phyloP scores from a whole-genome alignment of 2,329 filamentous ascomycete species.

The Aspergillus transmontanensis region DNA sequence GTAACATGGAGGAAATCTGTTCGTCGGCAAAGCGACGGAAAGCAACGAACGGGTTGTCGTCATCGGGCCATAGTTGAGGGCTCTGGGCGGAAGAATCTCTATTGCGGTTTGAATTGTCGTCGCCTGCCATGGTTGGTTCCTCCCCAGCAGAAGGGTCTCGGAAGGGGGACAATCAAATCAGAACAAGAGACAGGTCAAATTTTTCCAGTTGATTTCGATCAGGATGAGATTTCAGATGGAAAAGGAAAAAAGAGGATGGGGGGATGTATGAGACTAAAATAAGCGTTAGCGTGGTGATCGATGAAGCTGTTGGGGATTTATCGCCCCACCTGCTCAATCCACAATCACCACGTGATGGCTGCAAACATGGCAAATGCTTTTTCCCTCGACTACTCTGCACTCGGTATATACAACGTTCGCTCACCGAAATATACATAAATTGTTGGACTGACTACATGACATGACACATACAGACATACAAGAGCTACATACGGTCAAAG shows the following conservation, averaged over 20 bases:
- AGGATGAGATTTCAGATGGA: not conserved
- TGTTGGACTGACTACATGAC: not conserved
- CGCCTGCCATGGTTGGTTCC: conserved; percentile 25
- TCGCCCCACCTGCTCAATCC: conserved; percentile 30
- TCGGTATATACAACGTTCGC: too few species aligned
- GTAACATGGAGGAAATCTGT: conserved; percentile 57
- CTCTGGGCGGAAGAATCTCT: conserved; percentile 17
- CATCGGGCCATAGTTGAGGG: conserved; percentile 29
- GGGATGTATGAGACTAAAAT: conserved; percentile 5
- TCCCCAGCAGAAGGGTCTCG: not conserved
- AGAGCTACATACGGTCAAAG: conserved; percentile 16
- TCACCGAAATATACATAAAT: not conserved
- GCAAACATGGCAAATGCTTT: conserved; percentile 2
- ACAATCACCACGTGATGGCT: conserved; percentile 27
- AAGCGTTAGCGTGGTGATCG: conserved; percentile 13
- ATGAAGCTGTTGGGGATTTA: conserved; percentile 37
- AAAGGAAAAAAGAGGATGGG: conserved; percentile 5
- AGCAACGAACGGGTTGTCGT: conserved; percentile 59
- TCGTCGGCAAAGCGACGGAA: conserved; percentile 65
- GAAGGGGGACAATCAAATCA: too few species aligned
- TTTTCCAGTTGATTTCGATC: not conserved
- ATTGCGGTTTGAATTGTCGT: conserved; percentile 19
- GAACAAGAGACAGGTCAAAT: not conserved
- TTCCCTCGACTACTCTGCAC: not conserved
- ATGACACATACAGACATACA: not conserved